These are phyloP conservation scores for Asparagopsis taxiformis DNA, from an alignment of 31 red algal genomes.

Conservation along the genomic window DNA sequence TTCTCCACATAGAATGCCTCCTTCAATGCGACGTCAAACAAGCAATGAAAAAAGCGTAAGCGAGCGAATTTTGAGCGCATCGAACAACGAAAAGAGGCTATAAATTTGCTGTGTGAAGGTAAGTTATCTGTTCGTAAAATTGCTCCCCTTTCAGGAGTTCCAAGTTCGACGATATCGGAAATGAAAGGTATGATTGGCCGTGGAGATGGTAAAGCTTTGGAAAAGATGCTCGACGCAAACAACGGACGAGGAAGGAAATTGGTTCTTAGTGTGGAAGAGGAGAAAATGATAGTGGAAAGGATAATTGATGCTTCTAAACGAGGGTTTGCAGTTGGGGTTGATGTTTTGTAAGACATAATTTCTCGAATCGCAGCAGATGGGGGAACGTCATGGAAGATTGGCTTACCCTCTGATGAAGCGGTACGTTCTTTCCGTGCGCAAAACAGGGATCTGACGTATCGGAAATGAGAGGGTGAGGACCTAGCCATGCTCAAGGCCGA, in stretches of 20 bases:
- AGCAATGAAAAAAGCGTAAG: neutral
- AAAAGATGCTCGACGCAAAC: neutral
- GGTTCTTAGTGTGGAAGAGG: neutral
- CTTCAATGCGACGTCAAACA: neutral
- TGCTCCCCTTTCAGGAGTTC: neutral
- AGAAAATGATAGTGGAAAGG: neutral
- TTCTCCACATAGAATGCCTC: too few relatives aligned
- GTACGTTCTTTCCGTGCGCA: neutral
- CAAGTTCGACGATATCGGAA: neutral
- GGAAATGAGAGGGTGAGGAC: neutral
- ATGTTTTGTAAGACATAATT: neutral
- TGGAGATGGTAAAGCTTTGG: neutral
- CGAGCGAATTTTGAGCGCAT: neutral
- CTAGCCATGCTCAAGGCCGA: constrained; percentile 10
- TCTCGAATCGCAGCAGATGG: neutral
- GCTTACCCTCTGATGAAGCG: neutral
- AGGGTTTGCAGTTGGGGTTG: neutral
- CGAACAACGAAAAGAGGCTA: neutral
- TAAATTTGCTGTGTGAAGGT: neutral
- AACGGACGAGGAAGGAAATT: neutral
- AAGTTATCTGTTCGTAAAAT: neutral
- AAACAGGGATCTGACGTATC: neutral
- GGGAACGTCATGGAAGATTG: too few relatives aligned
- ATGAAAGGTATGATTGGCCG: neutral
- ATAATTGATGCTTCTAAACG: neutral